Evolutionary conservation across 768 basidiomycete genomes (phyloP), one percentile per base, ranked within the genome.

Genomic region (Leccinum boreale): DNA sequence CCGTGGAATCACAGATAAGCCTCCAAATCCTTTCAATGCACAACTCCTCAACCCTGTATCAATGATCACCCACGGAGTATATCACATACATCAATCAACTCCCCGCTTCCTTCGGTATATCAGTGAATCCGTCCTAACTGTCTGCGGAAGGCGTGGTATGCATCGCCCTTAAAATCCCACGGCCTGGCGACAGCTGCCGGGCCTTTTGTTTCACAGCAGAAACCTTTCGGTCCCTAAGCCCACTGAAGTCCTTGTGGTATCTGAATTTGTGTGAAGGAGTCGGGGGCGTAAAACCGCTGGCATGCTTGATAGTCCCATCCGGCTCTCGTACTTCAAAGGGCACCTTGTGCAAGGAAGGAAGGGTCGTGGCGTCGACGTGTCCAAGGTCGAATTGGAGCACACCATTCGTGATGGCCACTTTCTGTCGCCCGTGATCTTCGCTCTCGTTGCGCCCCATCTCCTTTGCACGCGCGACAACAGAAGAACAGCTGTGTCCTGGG

Each of bases 231-330:
- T 63, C 70, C 52, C 62, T 58, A 23, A 59, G 53, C 4, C 51
- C 21, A 21, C n/a, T 63, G 24, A 46, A 46, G 17, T 48, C 45
- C 55, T 60, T 62, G 9, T 50, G 33, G 17, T 65, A 55, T 48
- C 65, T 69, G 65, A 77, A 79, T 9, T 73, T 74, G 50, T 75
- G 61, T 35, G 68, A 66, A 29, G 78, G 72, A 1, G 78, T 79
- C 2, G 78, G 78, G 2, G 77, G 77, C 10, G 74, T 70, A 60
- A 78, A 80, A 1, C 79, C 79, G 29, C 75, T 77, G 1, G 78
- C 71, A 50, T 78, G 77, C 36, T 67, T 67, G 42, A 78, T 63
- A 1, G 62, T 73, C 23, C 79, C 79, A 51, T 79, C 77, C 4
- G 54, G 56, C 24, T 71, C 67, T 31, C 67, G 61, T 0, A 78